A percentile compares a stretch with the other conserved stretches of the same genome.
Evolutionary conservation across 345 rosid species (phyloP).

Genomic region (Hevea brasiliensis): DNA sequence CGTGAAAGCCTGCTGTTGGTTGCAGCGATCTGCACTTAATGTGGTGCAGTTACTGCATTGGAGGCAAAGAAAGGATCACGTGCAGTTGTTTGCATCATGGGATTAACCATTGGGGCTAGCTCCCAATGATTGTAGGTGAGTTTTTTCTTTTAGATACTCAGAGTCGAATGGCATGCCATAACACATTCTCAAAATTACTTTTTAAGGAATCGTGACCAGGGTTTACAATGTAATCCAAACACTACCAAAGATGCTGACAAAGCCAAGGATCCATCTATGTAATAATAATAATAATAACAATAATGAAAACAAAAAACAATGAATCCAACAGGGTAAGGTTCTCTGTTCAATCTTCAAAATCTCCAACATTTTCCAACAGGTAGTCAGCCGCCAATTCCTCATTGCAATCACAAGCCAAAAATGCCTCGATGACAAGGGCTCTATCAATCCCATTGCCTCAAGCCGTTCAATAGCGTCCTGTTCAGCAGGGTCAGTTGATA

Average conservation of each 20-base stretch:
- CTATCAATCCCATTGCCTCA: slow-evolving; percentile 96
- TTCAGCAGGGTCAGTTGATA: slow-evolving; percentile 82
- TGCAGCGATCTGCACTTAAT: too few species aligned
- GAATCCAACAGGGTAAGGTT: not conserved
- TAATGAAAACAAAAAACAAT: not conserved
- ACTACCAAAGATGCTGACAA: slow-evolving; percentile 1
- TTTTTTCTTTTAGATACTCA: too few species aligned
- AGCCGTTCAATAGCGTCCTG: slow-evolving; percentile 94
- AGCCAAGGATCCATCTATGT: slow-evolving; percentile 1
- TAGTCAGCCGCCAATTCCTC: slow-evolving; percentile 99
- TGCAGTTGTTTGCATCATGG: too few species aligned
- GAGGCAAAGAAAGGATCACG: too few species aligned
- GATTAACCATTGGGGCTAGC: too few species aligned
- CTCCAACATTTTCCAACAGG: slow-evolving; percentile 87
- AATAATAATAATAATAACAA: not conserved
- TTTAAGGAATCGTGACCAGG: not conserved
- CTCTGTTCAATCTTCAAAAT: slow-evolving; percentile 72
- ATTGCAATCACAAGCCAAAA: slow-evolving; percentile 95
- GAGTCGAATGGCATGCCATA: too few species aligned
- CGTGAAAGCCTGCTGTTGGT: too few species aligned
- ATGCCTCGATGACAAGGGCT: slow-evolving; percentile 93
- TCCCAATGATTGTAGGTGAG: too few species aligned
- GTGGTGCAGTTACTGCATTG: too few species aligned
- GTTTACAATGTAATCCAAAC: slow-evolving; percentile 8
- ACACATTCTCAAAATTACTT: slow-evolving; percentile 12